A percentile compares a stretch with the other conserved stretches of the same genome.
phyloP scores from a whole-genome alignment of 2,329 filamentous ascomycete species.

The Ascochyta viciae-villosae region DNA sequence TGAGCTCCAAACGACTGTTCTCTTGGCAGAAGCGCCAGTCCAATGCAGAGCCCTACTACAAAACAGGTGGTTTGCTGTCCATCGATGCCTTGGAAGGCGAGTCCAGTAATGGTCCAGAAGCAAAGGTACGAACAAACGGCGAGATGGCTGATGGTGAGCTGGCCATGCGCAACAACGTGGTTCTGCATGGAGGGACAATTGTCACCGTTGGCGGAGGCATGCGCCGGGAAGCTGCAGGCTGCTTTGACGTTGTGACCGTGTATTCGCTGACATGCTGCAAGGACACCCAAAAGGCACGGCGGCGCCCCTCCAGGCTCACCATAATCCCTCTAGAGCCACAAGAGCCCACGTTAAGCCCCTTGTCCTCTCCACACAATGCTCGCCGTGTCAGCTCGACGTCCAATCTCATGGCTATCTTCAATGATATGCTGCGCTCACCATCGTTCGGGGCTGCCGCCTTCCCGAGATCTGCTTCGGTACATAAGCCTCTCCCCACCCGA shows the following conservation, averaged over 20 bases:
- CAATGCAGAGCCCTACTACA: constrained; percentile 44
- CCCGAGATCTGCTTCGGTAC: constrained; percentile 36
- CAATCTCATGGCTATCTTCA: constrained; percentile 51
- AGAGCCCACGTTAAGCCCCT: constrained; percentile 31
- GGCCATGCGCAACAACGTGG: constrained; percentile 44
- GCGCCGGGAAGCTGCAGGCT: constrained; percentile 31
- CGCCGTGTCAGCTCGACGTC: constrained; percentile 38
- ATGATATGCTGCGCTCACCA: constrained; percentile 53
- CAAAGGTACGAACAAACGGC: constrained; percentile 39
- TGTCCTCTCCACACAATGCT: constrained; percentile 39
- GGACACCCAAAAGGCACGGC: constrained; percentile 31
- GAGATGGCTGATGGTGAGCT: constrained; percentile 32
- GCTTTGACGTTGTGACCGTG: constrained; percentile 38
- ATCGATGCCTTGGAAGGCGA: constrained; percentile 21
- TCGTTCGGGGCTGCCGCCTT: constrained; percentile 40
- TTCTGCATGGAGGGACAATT: constrained; percentile 36
- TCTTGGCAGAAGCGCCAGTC: constrained; percentile 54
- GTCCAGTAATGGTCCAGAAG: constrained; percentile 19
- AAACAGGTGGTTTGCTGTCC: constrained; percentile 49
- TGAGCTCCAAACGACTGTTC: constrained; percentile 53
- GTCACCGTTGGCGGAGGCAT: constrained; percentile 29
- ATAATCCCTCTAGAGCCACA: constrained; percentile 36
- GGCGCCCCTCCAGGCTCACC: constrained; percentile 40
- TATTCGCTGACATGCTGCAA: constrained; percentile 44
- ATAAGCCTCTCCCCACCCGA: constrained; percentile 47